Conservation (phyloP, 23 red algal species). For the Pyropia haitanensis region DNA sequence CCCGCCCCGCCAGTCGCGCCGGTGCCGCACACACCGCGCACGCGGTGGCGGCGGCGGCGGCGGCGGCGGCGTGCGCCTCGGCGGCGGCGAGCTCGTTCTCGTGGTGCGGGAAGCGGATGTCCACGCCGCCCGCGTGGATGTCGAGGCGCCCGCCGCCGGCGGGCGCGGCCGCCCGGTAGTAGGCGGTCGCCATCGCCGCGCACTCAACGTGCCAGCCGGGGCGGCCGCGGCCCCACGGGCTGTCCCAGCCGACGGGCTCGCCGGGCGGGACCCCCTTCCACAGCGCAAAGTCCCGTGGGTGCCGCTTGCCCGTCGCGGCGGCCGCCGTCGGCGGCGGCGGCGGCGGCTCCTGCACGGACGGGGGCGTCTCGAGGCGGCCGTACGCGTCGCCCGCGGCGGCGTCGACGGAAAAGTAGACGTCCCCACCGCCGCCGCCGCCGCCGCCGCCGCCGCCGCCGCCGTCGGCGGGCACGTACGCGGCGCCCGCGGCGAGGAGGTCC, state of each 20-base stretch:
- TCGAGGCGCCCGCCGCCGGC: slow-evolving; percentile 41
- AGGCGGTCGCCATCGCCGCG: slow-evolving; percentile 71
- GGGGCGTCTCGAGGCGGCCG: slow-evolving; percentile 66
- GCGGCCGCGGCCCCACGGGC: slow-evolving; percentile 64
- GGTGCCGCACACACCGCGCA: neutral
- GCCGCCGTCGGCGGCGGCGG: neutral
- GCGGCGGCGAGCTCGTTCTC: slow-evolving; percentile 82
- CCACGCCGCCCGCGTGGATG: slow-evolving; percentile 82
- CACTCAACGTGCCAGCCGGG: slow-evolving; percentile 98
- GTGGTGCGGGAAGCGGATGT: slow-evolving; percentile 93
- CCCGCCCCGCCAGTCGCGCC: no score
- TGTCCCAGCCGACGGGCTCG: slow-evolving; percentile 45
- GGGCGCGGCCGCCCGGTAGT: neutral
- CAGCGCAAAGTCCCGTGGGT: slow-evolving; percentile 69
- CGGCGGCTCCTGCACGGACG: slow-evolving; percentile 15
- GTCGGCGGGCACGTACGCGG: slow-evolving; percentile 45
- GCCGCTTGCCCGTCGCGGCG: slow-evolving; percentile 31
- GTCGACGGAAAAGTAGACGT: slow-evolving; percentile 79
- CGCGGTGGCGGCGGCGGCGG: no score
- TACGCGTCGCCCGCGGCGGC: slow-evolving; percentile 34
- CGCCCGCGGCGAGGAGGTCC: slow-evolving; percentile 17
- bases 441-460: slow-evolving; percentile 23
- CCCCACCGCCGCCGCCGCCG: slow-evolving; percentile 18
- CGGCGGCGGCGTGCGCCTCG: slow-evolving; percentile 20
- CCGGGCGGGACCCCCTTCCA: slow-evolving; percentile 55